Evolutionary conservation across 129 eudicot species (phyloP).

Genomic region (Flaveria robusta): DNA sequence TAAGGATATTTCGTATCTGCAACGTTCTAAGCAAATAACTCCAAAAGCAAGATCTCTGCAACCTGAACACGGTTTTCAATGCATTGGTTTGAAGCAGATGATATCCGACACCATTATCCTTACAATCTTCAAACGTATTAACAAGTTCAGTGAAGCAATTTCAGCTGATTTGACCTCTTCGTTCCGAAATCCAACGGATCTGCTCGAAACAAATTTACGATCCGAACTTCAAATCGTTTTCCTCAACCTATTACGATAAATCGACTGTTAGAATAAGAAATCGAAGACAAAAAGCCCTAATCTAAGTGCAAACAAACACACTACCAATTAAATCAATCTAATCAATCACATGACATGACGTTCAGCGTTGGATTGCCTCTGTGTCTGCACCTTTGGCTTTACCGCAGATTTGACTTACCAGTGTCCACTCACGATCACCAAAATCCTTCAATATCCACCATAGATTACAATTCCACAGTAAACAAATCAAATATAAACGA

Average conservation of each 20-base stretch:
- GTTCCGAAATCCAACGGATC: conserved; percentile 27
- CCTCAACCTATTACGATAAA: conserved; percentile 2
- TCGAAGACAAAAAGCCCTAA: conserved; percentile 1
- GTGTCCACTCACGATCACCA: conserved; percentile 26
- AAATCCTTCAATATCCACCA: conserved; percentile 15
- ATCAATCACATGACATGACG: conserved; percentile 23
- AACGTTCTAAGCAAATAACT: conserved; percentile 33
- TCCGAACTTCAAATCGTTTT: background rate
- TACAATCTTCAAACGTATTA: conserved; percentile 27
- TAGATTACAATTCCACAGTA: conserved; percentile 10
- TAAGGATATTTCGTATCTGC: conserved; percentile 29
- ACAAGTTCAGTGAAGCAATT: conserved; percentile 13
- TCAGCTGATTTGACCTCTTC: conserved; percentile 31
- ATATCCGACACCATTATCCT: conserved; percentile 24
- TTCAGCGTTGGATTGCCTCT: conserved; percentile 13
- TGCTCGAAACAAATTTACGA: conserved; percentile 12
- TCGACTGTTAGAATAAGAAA: background rate
- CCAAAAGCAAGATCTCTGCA: conserved; percentile 36
- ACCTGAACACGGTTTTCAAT: conserved; percentile 33
- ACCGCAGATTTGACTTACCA: conserved; percentile 23
- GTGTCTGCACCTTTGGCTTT: conserved; percentile 28
- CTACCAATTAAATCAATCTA: background rate
- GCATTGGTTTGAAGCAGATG: conserved; percentile 27
- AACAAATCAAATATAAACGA: background rate
- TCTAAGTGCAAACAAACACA: conserved; percentile 7